Base-by-base conservation (phyloP, 208 protist species). In the Naegleria gruberi region DNA sequence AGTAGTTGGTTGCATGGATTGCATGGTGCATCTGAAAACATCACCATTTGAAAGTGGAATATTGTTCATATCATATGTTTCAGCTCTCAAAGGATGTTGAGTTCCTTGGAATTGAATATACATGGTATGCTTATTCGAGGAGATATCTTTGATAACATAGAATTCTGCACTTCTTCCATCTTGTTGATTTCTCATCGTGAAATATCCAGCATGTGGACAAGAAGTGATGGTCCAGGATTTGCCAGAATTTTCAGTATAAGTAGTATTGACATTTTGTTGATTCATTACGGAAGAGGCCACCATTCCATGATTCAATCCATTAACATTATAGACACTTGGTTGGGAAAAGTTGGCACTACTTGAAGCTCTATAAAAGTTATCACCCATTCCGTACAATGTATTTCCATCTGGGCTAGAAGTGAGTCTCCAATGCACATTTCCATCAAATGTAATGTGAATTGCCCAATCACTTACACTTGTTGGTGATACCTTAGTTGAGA, bases 1-100 rank as follows among this genome's bases (percentile, higher is more conserved):
- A 89, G 43, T 45, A 44, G 89, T 42, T 57, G 26, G 88, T 89
- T 94, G 43, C 92, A 94, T 82, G 90, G 91, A 73, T 94, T 93
- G 88, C 95, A 97, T 84, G 92, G 93, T 40, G 94, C n/a, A n/a
- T 77, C 30, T 77, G 65, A 77, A 77, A 37, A 12, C 26, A 77
- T 77, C 65, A 37, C 65, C 65, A 77, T 77, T 77, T 7, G 19
- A n/a, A 37, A 77, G 30, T 37, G 65, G 65, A 19, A 19, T 37
- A 77, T 5, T 37, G n/a, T 77, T 77, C 6, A 37, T 37, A 77
- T 77, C 65, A 77, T 12, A 30, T 37, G 65, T 37, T 8, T 77
- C 65, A 37, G n/a, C 65, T 37, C 30, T 19, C 26, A 77, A 77
- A 23, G 51, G 0, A 65, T 10, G 15, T 2, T 37, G 26, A 37